Base-by-base conservation (phyloP, 2,329 filamentous ascomycete species). In the Pestalotiopsis sp. region DNA sequence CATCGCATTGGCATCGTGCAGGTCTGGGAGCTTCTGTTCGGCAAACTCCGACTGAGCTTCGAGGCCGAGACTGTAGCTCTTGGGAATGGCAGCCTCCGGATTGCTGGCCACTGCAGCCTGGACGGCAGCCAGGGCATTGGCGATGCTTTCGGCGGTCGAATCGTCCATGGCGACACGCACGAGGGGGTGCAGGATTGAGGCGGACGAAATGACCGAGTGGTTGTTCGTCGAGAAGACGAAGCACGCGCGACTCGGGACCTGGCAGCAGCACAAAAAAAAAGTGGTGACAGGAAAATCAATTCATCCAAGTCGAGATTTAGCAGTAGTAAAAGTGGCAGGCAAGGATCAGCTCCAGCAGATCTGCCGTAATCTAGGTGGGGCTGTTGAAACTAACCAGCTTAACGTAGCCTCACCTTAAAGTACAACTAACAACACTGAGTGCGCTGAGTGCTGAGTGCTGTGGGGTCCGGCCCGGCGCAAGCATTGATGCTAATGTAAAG, bases 101-200 rank as follows among this genome's bases (percentile, higher is more conserved):
- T 66, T 68, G 67, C 56, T 68, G 17, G 62, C 68, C 26, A 65
- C 68, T 3, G 68, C 68, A 22, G 64, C 68, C 48, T 66, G 65
- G 24, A 69, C 44, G 20, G 66, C 64, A 17, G 68, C 66, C 39
- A 69, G 64, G n/a, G 68, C 65, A 44, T 69, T 64, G 20, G 68
- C 68, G 22, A 69, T 69, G 52, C 62, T 65, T 13, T 66, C 62
- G n/a, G 55, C 68, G 30, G 57, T 66, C 17, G 66, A 65, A 14
- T 61, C 62, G 22, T 68, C 61, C 67, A 68, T 68, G 17, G 22
- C 56, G 65, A 20, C 30, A 35, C 30, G 30, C 30, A 35, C 6
- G 44, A n/a, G 14, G 30, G 10, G n/a, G 10, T 20, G 14, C 39
- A 22, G 48, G 38, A 17, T 9, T 35, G 7, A 35, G 30, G 30